Conservation (phyloP, 257 asterid genomes). For the Oldenlandia corymbosa region DNA sequence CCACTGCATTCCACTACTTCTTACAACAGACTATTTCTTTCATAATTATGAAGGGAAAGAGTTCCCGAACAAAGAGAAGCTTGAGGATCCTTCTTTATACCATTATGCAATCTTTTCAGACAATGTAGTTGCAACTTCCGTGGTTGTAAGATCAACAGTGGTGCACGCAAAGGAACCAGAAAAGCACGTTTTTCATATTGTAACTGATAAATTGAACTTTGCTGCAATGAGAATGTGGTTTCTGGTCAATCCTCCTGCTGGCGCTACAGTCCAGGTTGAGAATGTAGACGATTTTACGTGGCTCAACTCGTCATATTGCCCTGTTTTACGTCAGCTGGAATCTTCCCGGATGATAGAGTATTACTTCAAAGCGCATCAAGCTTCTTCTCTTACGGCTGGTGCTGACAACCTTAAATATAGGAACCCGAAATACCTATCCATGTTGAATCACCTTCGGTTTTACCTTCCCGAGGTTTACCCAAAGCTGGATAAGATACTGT, state of each 20-base stretch:
- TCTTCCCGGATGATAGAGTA: constrained; percentile 88
- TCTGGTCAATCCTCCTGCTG: constrained; percentile 66
- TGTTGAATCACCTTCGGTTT: constrained; percentile 92
- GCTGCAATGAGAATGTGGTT: constrained; percentile 99
- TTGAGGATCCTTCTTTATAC: constrained; percentile 74
- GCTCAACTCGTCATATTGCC: constrained; percentile 93
- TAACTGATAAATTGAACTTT: constrained; percentile 85
- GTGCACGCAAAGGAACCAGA: constrained; percentile 78
- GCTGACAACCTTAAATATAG: constrained; percentile 88
- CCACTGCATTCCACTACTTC: constrained; percentile 81
- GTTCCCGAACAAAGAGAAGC: constrained; percentile 59
- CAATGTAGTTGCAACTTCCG: constrained; percentile 88
- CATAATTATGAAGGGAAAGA: constrained; percentile 49
- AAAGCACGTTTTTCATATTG: constrained; percentile 81
- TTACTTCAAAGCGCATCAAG: constrained; percentile 90
- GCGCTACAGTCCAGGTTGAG: constrained; percentile 72
- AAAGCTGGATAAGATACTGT: constrained; percentile 74
- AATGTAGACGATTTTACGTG: constrained; percentile 83
- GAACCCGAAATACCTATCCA: constrained; percentile 89
- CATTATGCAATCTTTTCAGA: constrained; percentile 93
- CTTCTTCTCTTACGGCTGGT: constrained; percentile 59
- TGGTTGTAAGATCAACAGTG: constrained; percentile 82
- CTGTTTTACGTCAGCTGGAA: constrained; percentile 91
- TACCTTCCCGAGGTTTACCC: constrained; percentile 94
- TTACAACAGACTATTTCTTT: constrained; percentile 64